A percentile compares a stretch with the other conserved stretches of the same genome.
Evolutionary conservation across 148 eudicot species (phyloP).

Genomic region (Fallopia convolvulus): DNA sequence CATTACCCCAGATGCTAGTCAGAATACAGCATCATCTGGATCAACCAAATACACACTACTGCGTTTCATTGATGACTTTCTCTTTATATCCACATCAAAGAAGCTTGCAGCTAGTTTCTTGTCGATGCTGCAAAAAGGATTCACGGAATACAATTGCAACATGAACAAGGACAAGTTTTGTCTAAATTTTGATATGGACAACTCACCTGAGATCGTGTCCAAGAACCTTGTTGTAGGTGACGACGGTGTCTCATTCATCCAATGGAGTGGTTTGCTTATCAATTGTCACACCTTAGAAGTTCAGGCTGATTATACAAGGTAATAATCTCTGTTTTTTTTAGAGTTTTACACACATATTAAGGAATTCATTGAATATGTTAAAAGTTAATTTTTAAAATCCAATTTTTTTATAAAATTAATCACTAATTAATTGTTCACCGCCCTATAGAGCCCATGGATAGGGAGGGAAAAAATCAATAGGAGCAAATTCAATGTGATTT

Average conservation of each 20-base stretch:
- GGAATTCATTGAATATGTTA: too few species aligned
- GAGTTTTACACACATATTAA: not conserved
- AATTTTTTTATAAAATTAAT: too few species aligned
- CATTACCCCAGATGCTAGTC: conserved; percentile 12
- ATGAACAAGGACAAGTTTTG: conserved; percentile 80
- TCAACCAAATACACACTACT: conserved; percentile 43
- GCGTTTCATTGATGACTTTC: conserved; percentile 79
- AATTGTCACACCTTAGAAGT: conserved; percentile 73
- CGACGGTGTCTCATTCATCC: conserved; percentile 58
- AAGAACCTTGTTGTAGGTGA: conserved; percentile 38
- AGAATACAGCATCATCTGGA: conserved; percentile 1
- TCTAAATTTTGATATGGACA: conserved; percentile 40
- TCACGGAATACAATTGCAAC: conserved; percentile 68
- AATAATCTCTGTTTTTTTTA: not conserved
- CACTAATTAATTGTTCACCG: too few species aligned
- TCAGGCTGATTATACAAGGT: conserved; percentile 94
- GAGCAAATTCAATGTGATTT: too few species aligned
- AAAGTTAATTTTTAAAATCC: too few species aligned
- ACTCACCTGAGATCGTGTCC: conserved; percentile 18
- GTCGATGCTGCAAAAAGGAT: conserved; percentile 53
- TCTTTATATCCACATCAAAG: conserved; percentile 74
- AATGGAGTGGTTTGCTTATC: conserved; percentile 93
- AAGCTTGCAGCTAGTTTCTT: conserved; percentile 54
- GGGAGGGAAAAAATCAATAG: too few species aligned
- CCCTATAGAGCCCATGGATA: too few species aligned